These are phyloP conservation scores for Xylariaceae sp. DNA, from an alignment of 2,329 filamentous ascomycete genomes.

Conservation along the genomic window DNA sequence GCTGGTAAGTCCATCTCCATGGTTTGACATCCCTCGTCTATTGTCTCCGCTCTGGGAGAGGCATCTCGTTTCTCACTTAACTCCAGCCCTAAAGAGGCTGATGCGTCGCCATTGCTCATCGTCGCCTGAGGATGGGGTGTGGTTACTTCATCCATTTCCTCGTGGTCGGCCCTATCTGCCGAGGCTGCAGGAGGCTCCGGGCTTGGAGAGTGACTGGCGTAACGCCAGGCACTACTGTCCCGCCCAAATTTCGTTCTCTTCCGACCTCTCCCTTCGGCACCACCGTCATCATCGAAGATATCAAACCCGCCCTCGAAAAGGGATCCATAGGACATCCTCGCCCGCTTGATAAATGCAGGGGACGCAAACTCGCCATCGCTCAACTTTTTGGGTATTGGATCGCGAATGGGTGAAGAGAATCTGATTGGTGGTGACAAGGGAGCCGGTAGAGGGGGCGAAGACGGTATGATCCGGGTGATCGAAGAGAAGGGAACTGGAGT, in stretches of 20 bases:
- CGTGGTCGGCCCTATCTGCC: slow-evolving; percentile 6
- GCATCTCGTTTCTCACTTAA: slow-evolving; percentile 1
- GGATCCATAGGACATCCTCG: slow-evolving; percentile 66
- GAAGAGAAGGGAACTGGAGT: not conserved
- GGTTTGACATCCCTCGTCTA: slow-evolving; percentile 41
- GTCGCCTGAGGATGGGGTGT: not conserved
- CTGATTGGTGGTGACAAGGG: slow-evolving; percentile 5
- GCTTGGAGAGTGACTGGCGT: slow-evolving; percentile 68
- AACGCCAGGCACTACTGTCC: slow-evolving; percentile 69
- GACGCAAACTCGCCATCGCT: slow-evolving; percentile 63
- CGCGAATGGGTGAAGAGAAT: slow-evolving; percentile 15
- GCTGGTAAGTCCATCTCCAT: slow-evolving; percentile 32
- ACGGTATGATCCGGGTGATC: no score
- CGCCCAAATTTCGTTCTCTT: slow-evolving; percentile 70
- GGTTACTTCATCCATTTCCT: slow-evolving; percentile 9
- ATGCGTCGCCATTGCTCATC: no score
- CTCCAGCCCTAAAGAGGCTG: no score
- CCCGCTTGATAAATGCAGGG: slow-evolving; percentile 75
- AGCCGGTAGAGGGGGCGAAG: not conserved
- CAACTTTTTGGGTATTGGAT: slow-evolving; percentile 23
- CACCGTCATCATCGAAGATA: slow-evolving; percentile 68
- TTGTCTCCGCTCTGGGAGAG: slow-evolving; percentile 29
- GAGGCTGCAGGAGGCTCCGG: slow-evolving; percentile 47
- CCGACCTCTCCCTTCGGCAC: slow-evolving; percentile 57
- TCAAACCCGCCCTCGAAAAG: slow-evolving; percentile 64